phyloP scores from a whole-genome alignment of 129 eudicot genomes.

The Deinandra increscens region DNA sequence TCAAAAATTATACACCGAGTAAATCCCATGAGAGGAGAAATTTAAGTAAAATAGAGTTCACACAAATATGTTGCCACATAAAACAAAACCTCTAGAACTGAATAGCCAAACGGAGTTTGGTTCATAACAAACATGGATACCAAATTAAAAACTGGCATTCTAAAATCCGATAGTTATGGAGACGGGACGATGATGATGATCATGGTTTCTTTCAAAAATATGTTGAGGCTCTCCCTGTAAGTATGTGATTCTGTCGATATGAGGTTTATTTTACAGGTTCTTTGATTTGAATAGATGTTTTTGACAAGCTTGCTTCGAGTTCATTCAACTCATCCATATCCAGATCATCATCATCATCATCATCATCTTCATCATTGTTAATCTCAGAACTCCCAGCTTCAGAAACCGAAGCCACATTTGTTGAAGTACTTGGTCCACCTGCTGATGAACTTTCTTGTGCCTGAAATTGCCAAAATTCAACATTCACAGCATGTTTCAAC shows the following conservation, averaged over 20 bases:
- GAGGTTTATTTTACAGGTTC: constrained; percentile 38
- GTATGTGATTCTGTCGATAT: not conserved
- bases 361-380: constrained; percentile 43
- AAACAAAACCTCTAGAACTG: constrained; percentile 22
- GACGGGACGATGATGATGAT: constrained; percentile 13
- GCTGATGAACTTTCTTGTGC: constrained; percentile 36
- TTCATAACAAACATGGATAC: constrained; percentile 18
- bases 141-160: constrained; percentile 34
- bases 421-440: constrained; percentile 53
- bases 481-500: not conserved
- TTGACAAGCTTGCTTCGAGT: constrained; percentile 66
- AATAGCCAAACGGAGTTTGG: constrained; percentile 4
- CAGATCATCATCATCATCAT: constrained; percentile 60
- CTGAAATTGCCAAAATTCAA: constrained; percentile 27
- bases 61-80: constrained; percentile 14
- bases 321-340: constrained; percentile 68
- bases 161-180: constrained; percentile 3
- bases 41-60: constrained; percentile 1
- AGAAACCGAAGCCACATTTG: constrained; percentile 28
- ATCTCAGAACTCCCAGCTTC: constrained; percentile 29
- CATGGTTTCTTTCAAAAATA: constrained; percentile 7
- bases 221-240: not conserved
- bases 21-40: not conserved
- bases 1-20: not conserved
- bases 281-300: constrained; percentile 50